phyloP scores from a whole-genome alignment of 768 basidiomycete genomes.

The Pisolithus microcarpus region DNA sequence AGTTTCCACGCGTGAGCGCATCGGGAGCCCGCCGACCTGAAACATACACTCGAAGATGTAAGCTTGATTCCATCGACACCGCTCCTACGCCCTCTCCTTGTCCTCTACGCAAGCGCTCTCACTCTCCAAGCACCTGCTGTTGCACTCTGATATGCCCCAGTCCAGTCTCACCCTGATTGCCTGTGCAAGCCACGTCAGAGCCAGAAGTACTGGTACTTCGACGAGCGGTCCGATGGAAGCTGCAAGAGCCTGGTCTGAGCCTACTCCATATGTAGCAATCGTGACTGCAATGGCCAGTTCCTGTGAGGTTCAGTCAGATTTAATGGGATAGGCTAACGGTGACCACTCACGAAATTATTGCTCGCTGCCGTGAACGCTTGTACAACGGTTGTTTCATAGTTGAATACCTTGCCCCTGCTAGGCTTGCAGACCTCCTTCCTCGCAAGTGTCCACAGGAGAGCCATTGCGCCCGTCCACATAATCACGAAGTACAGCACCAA shows the following conservation, averaged over 20 bases:
- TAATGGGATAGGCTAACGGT: no score
- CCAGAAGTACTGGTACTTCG: constrained; percentile 71
- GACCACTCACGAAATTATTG: constrained; percentile 60
- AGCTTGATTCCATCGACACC: no score
- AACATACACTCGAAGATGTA: no score
- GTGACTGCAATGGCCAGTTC: constrained; percentile 81
- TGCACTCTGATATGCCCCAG: constrained; percentile 25
- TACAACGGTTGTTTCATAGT: constrained; percentile 68
- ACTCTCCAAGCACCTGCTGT: neutral
- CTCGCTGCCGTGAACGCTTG: constrained; percentile 77
- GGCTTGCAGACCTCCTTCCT: constrained; percentile 21
- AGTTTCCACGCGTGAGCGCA: no score
- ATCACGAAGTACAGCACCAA: constrained; percentile 71
- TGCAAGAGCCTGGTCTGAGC: constrained; percentile 73
- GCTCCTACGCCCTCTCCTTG: neutral
- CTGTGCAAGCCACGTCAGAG: constrained; percentile 59
- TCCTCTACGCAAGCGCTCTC: neutral
- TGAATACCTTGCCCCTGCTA: constrained; percentile 18
- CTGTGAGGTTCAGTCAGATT: constrained; percentile 21
- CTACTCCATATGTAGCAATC: constrained; percentile 70
- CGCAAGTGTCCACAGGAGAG: constrained; percentile 43
- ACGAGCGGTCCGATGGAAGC: constrained; percentile 76
- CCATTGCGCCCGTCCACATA: constrained; percentile 67
- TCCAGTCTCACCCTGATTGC: constrained; percentile 33
- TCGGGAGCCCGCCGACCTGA: no score